Evolutionary conservation across 306 rosid species (phyloP), one percentile per base, ranked within the genome.

Genomic region (Prunus davidiana): DNA sequence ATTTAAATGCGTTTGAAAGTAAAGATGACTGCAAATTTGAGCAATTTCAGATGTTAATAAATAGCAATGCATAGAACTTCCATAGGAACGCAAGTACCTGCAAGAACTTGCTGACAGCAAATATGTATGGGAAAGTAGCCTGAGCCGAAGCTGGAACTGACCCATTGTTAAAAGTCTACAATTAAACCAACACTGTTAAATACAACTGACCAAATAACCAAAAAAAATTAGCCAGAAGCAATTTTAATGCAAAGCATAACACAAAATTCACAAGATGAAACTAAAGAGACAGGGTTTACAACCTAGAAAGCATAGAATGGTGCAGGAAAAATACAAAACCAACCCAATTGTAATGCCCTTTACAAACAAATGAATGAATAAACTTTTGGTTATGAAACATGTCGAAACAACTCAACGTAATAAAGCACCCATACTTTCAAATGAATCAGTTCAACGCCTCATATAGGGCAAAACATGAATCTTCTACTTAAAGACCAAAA

Each of bases 101-200:
- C 91, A 95, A 82, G 85, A 75, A 92, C 83, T 95, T 92, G 88
- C 92, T 92, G 78, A 90, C 96, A 60, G 91, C 84, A 86, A 95
- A 95, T 70, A 78, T 18, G 84, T 95, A 95, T 63, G 96, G 97
- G 84, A 89, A 95, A 73, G 96, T 83, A 79, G 96, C 97, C 83
- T 95, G 98, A 24, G 91, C 81, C 38, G 92, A 85, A 63, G 88
- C 88, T 69, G 90, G 96, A 62, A 95, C 91, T 12, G 92, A 72
- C 20, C 88, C 93, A 68, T 86, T 90, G 89, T 95, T 88, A 71
- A 92, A 90, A 64, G 77, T 81, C 97, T 95, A 88, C 65, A 81
- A 71, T 75, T 41, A 46, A 67, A 75, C 65, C 51, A 65, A 76
- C 61, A 66, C 67, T 14, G 69, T 66, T 7, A 45, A 41, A 20